Evolutionary conservation across 1,284 basidiomycete genomes (phyloP).

Genomic region (Irpex rosettiformis): DNA sequence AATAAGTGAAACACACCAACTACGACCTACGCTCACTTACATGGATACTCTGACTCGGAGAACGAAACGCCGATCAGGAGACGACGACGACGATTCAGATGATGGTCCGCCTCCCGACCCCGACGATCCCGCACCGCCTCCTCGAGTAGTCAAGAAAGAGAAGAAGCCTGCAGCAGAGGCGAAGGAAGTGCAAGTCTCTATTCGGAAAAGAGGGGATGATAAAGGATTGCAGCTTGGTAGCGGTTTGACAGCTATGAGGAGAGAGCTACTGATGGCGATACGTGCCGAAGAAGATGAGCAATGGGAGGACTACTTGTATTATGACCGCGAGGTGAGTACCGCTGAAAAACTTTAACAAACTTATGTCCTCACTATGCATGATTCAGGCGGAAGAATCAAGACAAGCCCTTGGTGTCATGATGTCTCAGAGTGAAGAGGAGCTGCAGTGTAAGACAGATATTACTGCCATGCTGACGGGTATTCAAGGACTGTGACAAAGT

Average conservation of each 20-base stretch:
- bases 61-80: slow-evolving; percentile 45
- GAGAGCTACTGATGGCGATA: slow-evolving; percentile 72
- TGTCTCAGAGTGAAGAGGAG: slow-evolving; percentile 52
- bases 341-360: background rate
- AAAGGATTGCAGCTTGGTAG: slow-evolving; percentile 41
- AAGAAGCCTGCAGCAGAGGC: slow-evolving; percentile 48
- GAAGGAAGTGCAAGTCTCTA: slow-evolving; percentile 73
- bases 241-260: slow-evolving; percentile 37
- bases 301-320: slow-evolving; percentile 64
- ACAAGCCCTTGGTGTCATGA: slow-evolving; percentile 53
- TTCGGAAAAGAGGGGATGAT: slow-evolving; percentile 61
- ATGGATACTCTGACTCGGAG: slow-evolving; percentile 68
- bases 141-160: slow-evolving; percentile 49
- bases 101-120: slow-evolving; percentile 78
- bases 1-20: slow-evolving; percentile 70
- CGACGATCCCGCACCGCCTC: slow-evolving; percentile 52
- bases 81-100: slow-evolving; percentile 68
- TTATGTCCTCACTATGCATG: slow-evolving; percentile 11
- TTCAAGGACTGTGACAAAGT: slow-evolving; percentile 46
- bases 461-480: slow-evolving; percentile 56
- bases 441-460: slow-evolving; percentile 62
- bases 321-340: slow-evolving; percentile 53
- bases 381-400: slow-evolving; percentile 53
- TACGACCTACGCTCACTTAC: slow-evolving; percentile 76
- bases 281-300: slow-evolving; percentile 70